phyloP scores from a whole-genome alignment of 225 moss, liverwort and hornwort species.

The Straminergon stramineum region DNA sequence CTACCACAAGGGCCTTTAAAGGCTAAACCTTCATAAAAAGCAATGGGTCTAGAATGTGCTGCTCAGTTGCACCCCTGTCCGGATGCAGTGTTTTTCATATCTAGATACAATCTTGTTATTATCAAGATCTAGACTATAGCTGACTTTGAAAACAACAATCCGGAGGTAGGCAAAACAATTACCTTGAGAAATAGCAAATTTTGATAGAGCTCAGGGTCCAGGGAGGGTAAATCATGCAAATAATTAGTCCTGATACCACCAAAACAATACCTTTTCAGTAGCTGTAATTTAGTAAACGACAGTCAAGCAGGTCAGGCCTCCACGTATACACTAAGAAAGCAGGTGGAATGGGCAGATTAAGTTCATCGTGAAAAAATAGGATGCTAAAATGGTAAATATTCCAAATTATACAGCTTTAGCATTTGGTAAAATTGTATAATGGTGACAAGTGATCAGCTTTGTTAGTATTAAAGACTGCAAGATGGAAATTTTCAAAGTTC shows the following conservation, averaged over 20 bases:
- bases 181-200: slow-evolving; percentile 89
- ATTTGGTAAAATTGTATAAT: not conserved
- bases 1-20: not conserved
- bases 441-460: not conserved
- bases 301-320: not conserved
- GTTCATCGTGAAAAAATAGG: not conserved
- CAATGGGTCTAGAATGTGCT: not conserved
- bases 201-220: slow-evolving; percentile 91
- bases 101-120: not conserved
- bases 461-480: not conserved
- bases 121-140: not conserved
- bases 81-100: not conserved
- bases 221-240: slow-evolving; percentile 90
- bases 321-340: not conserved
- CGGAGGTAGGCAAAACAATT: not conserved
- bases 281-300: not conserved
- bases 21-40: not conserved
- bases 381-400: not conserved
- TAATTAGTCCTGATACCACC: slow-evolving; percentile 62
- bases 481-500: slow-evolving; percentile 1
- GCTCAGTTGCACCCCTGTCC: not conserved
- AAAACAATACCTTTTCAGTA: slow-evolving; percentile 1
- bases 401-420: not conserved
- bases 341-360: not conserved
- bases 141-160: not conserved